Evolutionary conservation across 75 land plant species (phyloP), one percentile per base, ranked within the genome.

Genomic region (Cunninghamia lanceolata): DNA sequence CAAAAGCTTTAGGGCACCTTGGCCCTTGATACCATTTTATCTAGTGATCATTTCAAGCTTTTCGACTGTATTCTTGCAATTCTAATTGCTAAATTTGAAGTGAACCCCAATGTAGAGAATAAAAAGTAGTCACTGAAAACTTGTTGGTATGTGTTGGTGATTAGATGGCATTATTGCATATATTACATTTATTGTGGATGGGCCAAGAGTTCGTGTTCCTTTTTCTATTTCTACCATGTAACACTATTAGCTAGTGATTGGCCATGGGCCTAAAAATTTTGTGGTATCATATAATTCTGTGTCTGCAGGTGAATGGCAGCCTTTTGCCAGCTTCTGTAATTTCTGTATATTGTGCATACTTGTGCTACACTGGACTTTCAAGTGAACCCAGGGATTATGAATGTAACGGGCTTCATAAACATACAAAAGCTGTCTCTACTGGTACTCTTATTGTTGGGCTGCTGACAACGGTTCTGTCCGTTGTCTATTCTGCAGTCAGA

Each of bases 371-470:
- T 86, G 99, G 94, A 45, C 91, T 98, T 74, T 88, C 99, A 66
- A 98, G 99, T 87, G 99, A 98, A 87, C 99, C 99, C 32, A 92
- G 99, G 78, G 97, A 95, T 42, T 98, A 96, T 84, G 92, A 88
- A 84, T 98, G 99, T 90, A 96, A 98, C 91, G 95, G 99, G 71
- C 96, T 98, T 28, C 99, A 98, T 85, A 96, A 90, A 40, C 99
- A 98, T 87, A 89, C 95, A 40, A 92, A 92, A 77, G 99, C 98
- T 79, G 95, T 96, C 81, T 98, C 99, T 16, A 94, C 97, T 28
- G 94, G 99, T 45, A 95, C 95, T 70, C 94, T 98, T 16, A 90
- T 94, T 17, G 28, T 98, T 40, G 99, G 99, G n/a, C 91, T 98
- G 89, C 84, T 94, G 16, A 98, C 99, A 40, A 98, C 99, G 78